A percentile compares a stretch with the other conserved stretches of the same genome.
These are phyloP conservation scores for Umbelopsis sp. DNA, from an alignment of 371 early-diverging fungal genomes.

Conservation along the genomic window DNA sequence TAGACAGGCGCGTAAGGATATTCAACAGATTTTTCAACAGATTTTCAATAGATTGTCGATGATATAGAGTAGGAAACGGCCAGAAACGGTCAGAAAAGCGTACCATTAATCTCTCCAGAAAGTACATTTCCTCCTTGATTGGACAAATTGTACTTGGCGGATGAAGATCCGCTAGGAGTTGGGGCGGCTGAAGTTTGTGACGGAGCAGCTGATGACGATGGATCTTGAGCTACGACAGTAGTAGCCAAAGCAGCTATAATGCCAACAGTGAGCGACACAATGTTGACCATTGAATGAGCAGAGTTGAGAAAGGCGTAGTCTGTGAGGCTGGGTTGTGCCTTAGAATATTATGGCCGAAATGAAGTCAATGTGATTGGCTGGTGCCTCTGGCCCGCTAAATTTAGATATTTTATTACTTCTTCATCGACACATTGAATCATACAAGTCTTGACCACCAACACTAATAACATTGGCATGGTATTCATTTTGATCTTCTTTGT, in stretches of 20 bases:
- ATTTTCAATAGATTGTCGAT: too few relatives aligned
- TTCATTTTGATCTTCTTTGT: not conserved
- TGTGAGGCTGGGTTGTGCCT: not conserved
- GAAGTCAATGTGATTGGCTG: conserved; percentile 1
- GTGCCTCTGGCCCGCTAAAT: not conserved
- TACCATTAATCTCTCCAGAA: conserved; percentile 49
- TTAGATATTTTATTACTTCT: not conserved
- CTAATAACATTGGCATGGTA: not conserved
- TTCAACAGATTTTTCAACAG: too few relatives aligned
- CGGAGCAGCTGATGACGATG: not conserved
- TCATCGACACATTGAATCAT: conserved; percentile 7
- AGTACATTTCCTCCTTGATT: conserved; percentile 48
- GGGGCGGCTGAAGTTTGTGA: not conserved
- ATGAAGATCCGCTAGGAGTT: not conserved
- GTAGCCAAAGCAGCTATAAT: conserved; percentile 14
- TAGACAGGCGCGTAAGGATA: too few relatives aligned
- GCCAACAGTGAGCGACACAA: conserved; percentile 11
- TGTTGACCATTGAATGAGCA: conserved; percentile 17
- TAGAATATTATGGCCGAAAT: not conserved
- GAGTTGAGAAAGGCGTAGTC: conserved; percentile 9
- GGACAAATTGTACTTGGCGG: conserved; percentile 10
- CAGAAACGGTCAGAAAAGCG: not conserved
- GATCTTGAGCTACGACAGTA: conserved; percentile 7
- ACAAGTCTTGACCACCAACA: not conserved
- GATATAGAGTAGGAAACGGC: too few relatives aligned